A percentile compares a stretch with the other conserved stretches of the same genome.
Conservation (phyloP, 495 filamentous ascomycete genomes). For the Friedmanniomyces simplex region DNA sequence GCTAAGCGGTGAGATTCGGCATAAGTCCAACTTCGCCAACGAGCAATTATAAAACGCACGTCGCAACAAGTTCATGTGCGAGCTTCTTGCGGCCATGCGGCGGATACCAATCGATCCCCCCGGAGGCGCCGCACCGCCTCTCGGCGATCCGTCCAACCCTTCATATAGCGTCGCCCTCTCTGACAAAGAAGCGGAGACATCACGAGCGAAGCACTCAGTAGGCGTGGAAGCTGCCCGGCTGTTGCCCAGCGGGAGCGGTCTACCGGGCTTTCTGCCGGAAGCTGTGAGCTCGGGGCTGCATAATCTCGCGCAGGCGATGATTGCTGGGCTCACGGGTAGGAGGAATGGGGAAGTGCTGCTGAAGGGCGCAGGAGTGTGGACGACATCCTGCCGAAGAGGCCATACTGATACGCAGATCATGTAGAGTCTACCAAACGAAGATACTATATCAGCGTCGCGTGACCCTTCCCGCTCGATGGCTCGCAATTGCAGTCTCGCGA, state of each 20-base stretch:
- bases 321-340: constrained; percentile 4
- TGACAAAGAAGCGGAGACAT: constrained; percentile 1
- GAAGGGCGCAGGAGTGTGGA: constrained; percentile 10
- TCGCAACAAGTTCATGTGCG: constrained; percentile 24
- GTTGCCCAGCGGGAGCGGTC: constrained; percentile 1
- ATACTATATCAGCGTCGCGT: too few species aligned
- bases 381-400: constrained; percentile 2
- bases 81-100: constrained; percentile 18
- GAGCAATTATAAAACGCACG: constrained; percentile 16
- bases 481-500: too few species aligned
- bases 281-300: constrained; percentile 4
- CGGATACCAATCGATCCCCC: constrained; percentile 18
- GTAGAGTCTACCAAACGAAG: too few species aligned
- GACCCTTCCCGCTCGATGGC: too few species aligned
- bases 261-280: constrained; percentile 3
- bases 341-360: constrained; percentile 2
- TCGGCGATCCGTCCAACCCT: constrained; percentile 18
- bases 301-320: constrained; percentile 12
- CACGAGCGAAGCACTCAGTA: background rate
- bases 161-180: constrained; percentile 15
- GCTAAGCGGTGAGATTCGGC: too few species aligned
- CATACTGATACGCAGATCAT: too few species aligned
- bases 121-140: constrained; percentile 7
- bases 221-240: background rate
- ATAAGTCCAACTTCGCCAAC: constrained; percentile 26